These are phyloP conservation scores for Plasmodium vivax DNA, from an alignment of 169 alveolate genomes.

Conservation along the genomic window DNA sequence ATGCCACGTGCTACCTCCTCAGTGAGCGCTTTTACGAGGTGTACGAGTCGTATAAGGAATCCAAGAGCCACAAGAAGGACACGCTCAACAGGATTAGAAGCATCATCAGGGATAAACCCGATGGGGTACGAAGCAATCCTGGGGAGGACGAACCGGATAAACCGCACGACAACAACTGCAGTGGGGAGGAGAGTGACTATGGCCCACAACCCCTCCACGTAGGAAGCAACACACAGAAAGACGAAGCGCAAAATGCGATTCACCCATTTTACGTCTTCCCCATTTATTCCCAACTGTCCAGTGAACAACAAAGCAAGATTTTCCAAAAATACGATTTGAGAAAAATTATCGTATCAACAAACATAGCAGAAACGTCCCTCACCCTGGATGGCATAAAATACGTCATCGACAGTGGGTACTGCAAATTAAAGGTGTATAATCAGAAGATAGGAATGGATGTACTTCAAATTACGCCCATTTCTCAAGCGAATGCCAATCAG, in stretches of 20 bases:
- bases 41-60: constrained; percentile 73
- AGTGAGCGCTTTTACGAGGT: constrained; percentile 91
- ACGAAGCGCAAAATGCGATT: constrained; percentile 77
- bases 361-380: constrained; percentile 99
- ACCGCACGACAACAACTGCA: background rate
- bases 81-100: constrained; percentile 50
- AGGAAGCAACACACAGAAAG: background rate
- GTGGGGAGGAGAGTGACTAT: constrained; percentile 2
- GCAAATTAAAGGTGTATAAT: constrained; percentile 99
- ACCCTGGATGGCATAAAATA: constrained; percentile 99
- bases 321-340: constrained; percentile 84
- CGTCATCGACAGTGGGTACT: constrained; percentile 99
- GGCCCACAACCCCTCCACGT: constrained; percentile 19
- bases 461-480: constrained; percentile 98
- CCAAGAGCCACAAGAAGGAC: constrained; percentile 60
- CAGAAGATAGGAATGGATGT: constrained; percentile 99
- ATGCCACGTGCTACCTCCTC: constrained; percentile 96
- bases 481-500: constrained; percentile 99
- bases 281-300: constrained; percentile 98
- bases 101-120: constrained; percentile 3
- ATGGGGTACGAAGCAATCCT: background rate
- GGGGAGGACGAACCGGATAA: background rate
- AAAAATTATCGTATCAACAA: constrained; percentile 98
- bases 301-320: constrained; percentile 94
- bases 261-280: constrained; percentile 95